Evolutionary conservation across 2,329 filamentous ascomycete species (phyloP), one percentile per base, ranked within the genome.

Genomic region (Colletotrichum costaricense): DNA sequence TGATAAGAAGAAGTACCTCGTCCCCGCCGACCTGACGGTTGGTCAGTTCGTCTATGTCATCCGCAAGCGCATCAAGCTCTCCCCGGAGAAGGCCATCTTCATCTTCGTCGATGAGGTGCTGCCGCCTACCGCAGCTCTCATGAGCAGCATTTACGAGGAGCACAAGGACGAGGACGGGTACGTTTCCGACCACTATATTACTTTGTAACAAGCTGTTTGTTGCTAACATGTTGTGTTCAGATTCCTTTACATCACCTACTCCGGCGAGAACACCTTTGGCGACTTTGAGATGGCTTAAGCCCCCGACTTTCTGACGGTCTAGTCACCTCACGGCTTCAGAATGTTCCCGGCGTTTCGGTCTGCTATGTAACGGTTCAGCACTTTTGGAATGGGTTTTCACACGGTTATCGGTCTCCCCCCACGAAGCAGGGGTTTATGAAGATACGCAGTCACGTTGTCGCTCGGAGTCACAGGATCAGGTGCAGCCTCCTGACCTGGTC

Each of bases 21-120:
- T 99, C 33, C 97, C 97, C 16, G 95, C 97, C 79, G 97, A 99
- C 83, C 91, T 99, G 82, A 99, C 97, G 76, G 97, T 99, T 76
- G 97, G 97, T 80, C 97, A 99, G 92, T 98, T 99, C 83, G 97
- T 99, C 87, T 99, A 99, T 86, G 97, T 99, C 77, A 99, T 99
- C 87, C 95, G 97, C 84, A 99, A 99, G 91, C 94, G 97, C 82
- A 99, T 99, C 88, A 99, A 99, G 94, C 91, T 99, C 78, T 98
- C 95, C 68, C 97, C 97, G 38, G 97, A 99, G 89, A 99, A 99
- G 91, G 97, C 97, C 83, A 99, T 99, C 88, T 99, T 99, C 90
- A 98, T 99, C 90, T 99, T 98, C 87, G 97, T 99, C 81, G 96
- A 98, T 84, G 97, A 98, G 87, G 96, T 98, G 64, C 90, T 99